Evolutionary conservation across 345 rosid species (phyloP), one percentile per base, ranked within the genome.

Genomic region (Eucalyptus curtisii): DNA sequence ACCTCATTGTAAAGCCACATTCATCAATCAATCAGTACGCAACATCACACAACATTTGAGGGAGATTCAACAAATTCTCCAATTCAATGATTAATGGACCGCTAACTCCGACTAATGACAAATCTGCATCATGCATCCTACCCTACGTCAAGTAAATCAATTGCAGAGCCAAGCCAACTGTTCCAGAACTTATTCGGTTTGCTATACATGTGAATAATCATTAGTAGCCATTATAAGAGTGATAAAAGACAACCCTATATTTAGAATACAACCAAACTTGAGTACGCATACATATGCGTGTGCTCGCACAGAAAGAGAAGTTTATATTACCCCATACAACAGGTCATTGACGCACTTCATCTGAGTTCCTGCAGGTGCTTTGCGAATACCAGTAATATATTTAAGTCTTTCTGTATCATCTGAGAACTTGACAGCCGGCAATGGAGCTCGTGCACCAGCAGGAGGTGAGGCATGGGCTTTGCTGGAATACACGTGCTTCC

Each of bases 311-410:
- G 0, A 25, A 6, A 45, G 50, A 44, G 37, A 37, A 33, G 11
- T 44, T 44, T 13, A 44, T 33, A 45, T 44, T 44, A 95, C 96
- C 95, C 91, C 94, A 5, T 84, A 85, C 48, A 95, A 90, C 86
- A 94, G 91, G 89, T 95, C 94, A 19, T 96, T 96, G 89, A 96
- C 97, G 76, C 95, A 97, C 92, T 96, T 97, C 86, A 97, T 96
- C 93, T 96, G 99, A 89, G 98, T 94, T 25, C 99, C 99, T 47
- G 93, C 97, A 57, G 97, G 97, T 40, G 92, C 91, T 91, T 96
- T 96, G 37, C 97, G 92, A 2, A 96, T 93, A 80, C 19, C 93
- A 87, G 94, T 92, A 33, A 94, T 91, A 27, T 86, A 89, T 89
- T 95, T 96, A 88, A 95, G 96, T 14, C 96, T 94, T 91, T 97